Evolutionary conservation across 441 rosid species (phyloP).

Genomic region (Gossypium trilobum): DNA sequence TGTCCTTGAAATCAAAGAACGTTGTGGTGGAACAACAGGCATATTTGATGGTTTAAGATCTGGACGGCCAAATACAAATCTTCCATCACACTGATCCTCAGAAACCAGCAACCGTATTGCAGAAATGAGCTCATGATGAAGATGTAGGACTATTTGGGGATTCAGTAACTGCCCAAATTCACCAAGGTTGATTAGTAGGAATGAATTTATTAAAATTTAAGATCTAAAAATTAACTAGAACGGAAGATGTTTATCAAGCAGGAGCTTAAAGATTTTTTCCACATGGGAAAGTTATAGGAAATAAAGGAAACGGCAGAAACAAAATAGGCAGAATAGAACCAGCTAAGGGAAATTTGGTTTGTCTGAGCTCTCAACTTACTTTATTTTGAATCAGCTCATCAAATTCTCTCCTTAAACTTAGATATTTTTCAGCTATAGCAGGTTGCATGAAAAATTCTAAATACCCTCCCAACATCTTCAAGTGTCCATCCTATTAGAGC

Average conservation of each 20-base stretch:
- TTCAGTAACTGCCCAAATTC: conserved; percentile 50
- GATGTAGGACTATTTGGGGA: conserved; percentile 53
- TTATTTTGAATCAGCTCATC: conserved; percentile 71
- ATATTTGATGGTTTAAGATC: conserved; percentile 29
- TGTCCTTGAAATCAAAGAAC: conserved; percentile 35
- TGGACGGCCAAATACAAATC: conserved; percentile 69
- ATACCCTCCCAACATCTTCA: conserved; percentile 92
- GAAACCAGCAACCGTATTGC: conserved; percentile 51
- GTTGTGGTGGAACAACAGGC: conserved; percentile 26
- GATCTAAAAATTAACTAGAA: neutral
- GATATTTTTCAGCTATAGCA: conserved; percentile 53
- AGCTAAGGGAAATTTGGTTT: conserved; percentile 3
- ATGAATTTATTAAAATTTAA: neutral
- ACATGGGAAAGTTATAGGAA: neutral
- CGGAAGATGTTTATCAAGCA: neutral
- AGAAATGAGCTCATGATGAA: conserved; percentile 52
- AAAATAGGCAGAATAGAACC: neutral
- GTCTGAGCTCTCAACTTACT: conserved; percentile 35
- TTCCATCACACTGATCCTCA: conserved; percentile 61
- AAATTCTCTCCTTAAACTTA: conserved; percentile 61
- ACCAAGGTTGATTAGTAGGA: conserved; percentile 15
- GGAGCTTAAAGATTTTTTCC: neutral
- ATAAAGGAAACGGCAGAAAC: conserved; percentile 10
- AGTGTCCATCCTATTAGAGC: conserved; percentile 64
- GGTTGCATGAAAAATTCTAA: conserved; percentile 83